Evolutionary conservation across 2,329 filamentous ascomycete species (phyloP), one percentile per base, ranked within the genome.

Genomic region (Beauveria varroae): DNA sequence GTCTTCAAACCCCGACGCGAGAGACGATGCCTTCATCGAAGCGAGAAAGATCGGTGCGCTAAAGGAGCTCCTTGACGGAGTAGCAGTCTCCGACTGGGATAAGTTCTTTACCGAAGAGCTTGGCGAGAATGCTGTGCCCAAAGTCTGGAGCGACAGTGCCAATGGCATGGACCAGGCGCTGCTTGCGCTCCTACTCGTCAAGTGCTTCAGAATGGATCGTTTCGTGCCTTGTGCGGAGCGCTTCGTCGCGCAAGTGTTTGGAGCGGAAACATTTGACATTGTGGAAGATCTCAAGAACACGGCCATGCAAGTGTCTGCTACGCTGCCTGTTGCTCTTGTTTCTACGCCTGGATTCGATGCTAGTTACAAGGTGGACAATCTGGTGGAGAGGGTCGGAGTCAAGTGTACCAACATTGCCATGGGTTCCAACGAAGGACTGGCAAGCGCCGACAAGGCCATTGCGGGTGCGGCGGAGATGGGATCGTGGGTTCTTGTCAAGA

Each of bases 401-500:
- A 87, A 85, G 60, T 99, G 95, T 77, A 93, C 92, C 63, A 97
- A 97, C 74, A 97, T 99, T 71, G 96, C 96, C 68, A 99, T 99
- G 95, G 95, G 95, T 70, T 98, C 95, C 51, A 96, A 96, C 70
- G 95, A 99, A 79, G 91, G 92, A 72, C 81, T 96, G 20, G 87
- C 93, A 62, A 95, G 87, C 64, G 95, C 95, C 20, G 95, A 99
- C 80, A 96, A 96, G 76, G 95, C 96, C 34, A 92, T 99, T 70
- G 90, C 86, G 75, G 91, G 92, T 68, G 95, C 95, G 10, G 93
- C 95, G 5, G 91, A 96, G 62, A 89, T 88, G 18, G 95, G 95
- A 66, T 91, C 87, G 28, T 99, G 95, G 95, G 96, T 99, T 10
- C 83, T 99, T 64, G 87, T 99, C 82, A 99, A 99, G 85, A 99